Conservation (phyloP, 2,329 filamentous ascomycete genomes). For the Calonectria pseudoreteaudii region DNA sequence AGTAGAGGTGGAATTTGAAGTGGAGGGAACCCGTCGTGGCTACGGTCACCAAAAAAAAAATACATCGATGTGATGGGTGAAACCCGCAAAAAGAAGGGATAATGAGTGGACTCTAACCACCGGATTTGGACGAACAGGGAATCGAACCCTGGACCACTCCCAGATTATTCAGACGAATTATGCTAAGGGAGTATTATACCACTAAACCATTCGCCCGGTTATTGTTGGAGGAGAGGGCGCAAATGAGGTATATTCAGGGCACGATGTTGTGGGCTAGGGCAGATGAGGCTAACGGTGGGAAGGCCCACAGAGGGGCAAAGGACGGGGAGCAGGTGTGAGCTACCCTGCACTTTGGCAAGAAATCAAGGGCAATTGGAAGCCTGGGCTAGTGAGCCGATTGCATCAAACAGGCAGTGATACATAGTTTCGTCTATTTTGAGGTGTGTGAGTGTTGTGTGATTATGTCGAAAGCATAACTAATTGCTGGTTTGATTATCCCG, state of each 20-base stretch:
- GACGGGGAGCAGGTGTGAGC: neutral
- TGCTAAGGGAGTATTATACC: conserved; percentile 42
- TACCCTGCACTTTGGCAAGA: neutral
- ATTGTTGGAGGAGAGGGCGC: neutral
- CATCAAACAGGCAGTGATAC: too few relatives aligned
- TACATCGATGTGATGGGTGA: neutral
- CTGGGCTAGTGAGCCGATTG: neutral
- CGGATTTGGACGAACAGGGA: conserved; percentile 38
- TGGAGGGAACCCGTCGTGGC: neutral
- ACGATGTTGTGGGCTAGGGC: conserved; percentile 10
- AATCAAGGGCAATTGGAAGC: neutral
- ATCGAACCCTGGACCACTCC: conserved; percentile 43
- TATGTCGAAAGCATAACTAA: too few relatives aligned
- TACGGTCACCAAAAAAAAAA: neutral
- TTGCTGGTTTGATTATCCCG: neutral
- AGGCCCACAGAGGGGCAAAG: conserved; percentile 2
- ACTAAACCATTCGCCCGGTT: conserved; percentile 39
- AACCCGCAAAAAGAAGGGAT: conserved; percentile 29
- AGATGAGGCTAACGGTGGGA: neutral
- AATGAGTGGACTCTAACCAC: conserved; percentile 28
- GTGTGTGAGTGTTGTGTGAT: neutral
- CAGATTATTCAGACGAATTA: conserved; percentile 29
- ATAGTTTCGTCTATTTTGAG: too few relatives aligned
- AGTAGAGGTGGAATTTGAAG: neutral
- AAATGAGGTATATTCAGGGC: conserved; percentile 28